A percentile compares a stretch with the other conserved stretches of the same genome.
phyloP scores from a whole-genome alignment of 352 stramenopile genomes.

The Lagenidium giganteum region DNA sequence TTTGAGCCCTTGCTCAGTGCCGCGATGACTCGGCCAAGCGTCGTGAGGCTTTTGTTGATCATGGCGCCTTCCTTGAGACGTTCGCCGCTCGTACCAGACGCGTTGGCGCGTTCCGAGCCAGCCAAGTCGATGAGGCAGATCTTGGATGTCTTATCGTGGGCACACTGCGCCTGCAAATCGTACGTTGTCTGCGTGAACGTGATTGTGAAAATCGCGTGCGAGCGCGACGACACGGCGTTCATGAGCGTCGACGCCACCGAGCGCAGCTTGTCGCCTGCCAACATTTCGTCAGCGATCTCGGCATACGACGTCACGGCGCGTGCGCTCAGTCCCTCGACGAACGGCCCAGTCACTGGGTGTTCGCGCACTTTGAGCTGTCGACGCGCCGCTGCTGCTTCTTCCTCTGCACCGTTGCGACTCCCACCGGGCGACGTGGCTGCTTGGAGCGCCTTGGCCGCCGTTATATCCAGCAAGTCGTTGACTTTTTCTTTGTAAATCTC shows the following conservation, averaged over 20 bases:
- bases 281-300: slow-evolving; percentile 62
- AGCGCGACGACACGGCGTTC: slow-evolving; percentile 92
- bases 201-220: slow-evolving; percentile 95
- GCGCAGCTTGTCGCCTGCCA: slow-evolving; percentile 92
- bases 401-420: background rate
- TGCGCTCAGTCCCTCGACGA: slow-evolving; percentile 63
- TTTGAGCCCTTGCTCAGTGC: slow-evolving; percentile 67
- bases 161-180: slow-evolving; percentile 35
- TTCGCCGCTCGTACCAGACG: slow-evolving; percentile 68
- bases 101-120: slow-evolving; percentile 63
- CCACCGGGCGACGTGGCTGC: no score
- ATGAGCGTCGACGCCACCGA: slow-evolving; percentile 93
- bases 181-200: slow-evolving; percentile 77
- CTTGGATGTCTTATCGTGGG: slow-evolving; percentile 69
- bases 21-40: slow-evolving; percentile 83
- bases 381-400: background rate
- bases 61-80: slow-evolving; percentile 84
- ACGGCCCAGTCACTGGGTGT: slow-evolving; percentile 66
- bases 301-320: slow-evolving; percentile 59
- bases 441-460: no score
- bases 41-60: slow-evolving; percentile 88
- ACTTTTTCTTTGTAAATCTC: slow-evolving; percentile 83
- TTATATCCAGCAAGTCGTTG: slow-evolving; percentile 61
- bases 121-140: slow-evolving; percentile 78
- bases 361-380: slow-evolving; percentile 54